A percentile compares a stretch with the other conserved stretches of the same genome.
Evolutionary conservation across 2,329 filamentous ascomycete species (phyloP).

Genomic region (Exophiala viscosa): DNA sequence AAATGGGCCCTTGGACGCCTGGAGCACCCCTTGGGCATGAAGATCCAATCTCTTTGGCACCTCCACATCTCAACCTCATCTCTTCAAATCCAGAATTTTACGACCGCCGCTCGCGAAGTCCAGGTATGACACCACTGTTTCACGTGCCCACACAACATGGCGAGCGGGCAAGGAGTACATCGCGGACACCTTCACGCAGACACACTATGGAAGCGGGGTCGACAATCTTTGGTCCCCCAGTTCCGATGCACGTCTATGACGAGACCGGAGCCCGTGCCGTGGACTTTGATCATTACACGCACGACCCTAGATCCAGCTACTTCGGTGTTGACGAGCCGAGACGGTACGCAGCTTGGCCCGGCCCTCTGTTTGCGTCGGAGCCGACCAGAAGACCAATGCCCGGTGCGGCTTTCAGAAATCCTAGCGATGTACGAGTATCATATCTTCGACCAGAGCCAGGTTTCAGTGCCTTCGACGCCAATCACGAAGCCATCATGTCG

Average conservation of each 20-base stretch:
- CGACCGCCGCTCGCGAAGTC: constrained; percentile 20
- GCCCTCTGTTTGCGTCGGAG: constrained; percentile 11
- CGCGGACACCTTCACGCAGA: constrained; percentile 23
- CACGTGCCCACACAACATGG: constrained; percentile 16
- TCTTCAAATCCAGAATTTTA: constrained; percentile 11
- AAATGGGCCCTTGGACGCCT: constrained; percentile 27
- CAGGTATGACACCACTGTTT: constrained; percentile 8
- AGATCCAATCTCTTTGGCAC: constrained; percentile 10
- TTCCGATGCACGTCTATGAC: constrained; percentile 13
- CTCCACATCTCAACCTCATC: constrained; percentile 15
- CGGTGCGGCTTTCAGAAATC: constrained; percentile 16
- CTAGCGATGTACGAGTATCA: constrained; percentile 16
- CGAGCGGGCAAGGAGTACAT: constrained; percentile 20
- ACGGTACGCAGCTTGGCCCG: constrained; percentile 10
- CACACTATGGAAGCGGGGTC: constrained; percentile 23
- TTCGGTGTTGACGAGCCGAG: constrained; percentile 19
- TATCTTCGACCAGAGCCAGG: constrained; percentile 25
- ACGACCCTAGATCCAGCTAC: constrained; percentile 16
- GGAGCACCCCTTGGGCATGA: constrained; percentile 20
- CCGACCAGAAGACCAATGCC: constrained; percentile 13
- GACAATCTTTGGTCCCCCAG: constrained; percentile 16
- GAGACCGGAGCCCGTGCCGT: constrained; percentile 16
- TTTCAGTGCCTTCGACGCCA: constrained; percentile 28
- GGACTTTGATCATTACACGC: constrained; percentile 16
- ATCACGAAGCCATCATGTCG: constrained; percentile 29